phyloP scores from a whole-genome alignment of 352 stramenopile genomes.

The Phytopythium vexans region DNA sequence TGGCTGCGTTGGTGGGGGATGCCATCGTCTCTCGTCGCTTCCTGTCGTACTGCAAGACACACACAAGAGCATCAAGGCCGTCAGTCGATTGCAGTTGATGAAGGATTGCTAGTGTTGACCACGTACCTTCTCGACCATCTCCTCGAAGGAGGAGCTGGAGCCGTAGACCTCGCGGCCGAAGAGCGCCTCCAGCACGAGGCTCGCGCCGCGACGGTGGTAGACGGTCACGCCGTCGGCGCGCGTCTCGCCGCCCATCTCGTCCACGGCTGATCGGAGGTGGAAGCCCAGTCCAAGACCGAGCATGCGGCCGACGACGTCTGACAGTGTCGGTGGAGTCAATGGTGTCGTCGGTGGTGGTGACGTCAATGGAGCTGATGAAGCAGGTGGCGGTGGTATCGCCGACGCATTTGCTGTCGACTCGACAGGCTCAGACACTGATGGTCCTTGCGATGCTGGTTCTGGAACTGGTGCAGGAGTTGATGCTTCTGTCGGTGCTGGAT shows the following conservation, averaged over 20 bases:
- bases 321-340: slow-evolving; percentile 13
- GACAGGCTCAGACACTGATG: too few species aligned
- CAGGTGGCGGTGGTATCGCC: background rate
- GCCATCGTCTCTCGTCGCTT: slow-evolving; percentile 4
- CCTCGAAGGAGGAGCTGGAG: slow-evolving; percentile 59
- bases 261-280: slow-evolving; percentile 64
- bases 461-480: too few species aligned
- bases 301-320: slow-evolving; percentile 12
- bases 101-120: background rate
- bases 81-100: background rate
- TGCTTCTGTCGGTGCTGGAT: too few species aligned
- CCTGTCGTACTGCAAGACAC: slow-evolving; percentile 1
- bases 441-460: too few species aligned
- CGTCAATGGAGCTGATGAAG: background rate
- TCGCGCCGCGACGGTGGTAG: slow-evolving; percentile 77
- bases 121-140: slow-evolving; percentile 80
- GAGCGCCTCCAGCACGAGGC: slow-evolving; percentile 63
- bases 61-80: background rate
- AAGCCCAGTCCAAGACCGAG: slow-evolving; percentile 79
- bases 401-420: too few species aligned
- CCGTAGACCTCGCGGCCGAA: slow-evolving; percentile 67
- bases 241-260: slow-evolving; percentile 77
- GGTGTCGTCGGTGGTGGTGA: background rate
- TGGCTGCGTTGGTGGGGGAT: background rate
- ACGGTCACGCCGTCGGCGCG: slow-evolving; percentile 81